Evolutionary conservation across 2,329 filamentous ascomycete species (phyloP), one percentile per base, ranked within the genome.

Genomic region (Zopfia rhizophila): DNA sequence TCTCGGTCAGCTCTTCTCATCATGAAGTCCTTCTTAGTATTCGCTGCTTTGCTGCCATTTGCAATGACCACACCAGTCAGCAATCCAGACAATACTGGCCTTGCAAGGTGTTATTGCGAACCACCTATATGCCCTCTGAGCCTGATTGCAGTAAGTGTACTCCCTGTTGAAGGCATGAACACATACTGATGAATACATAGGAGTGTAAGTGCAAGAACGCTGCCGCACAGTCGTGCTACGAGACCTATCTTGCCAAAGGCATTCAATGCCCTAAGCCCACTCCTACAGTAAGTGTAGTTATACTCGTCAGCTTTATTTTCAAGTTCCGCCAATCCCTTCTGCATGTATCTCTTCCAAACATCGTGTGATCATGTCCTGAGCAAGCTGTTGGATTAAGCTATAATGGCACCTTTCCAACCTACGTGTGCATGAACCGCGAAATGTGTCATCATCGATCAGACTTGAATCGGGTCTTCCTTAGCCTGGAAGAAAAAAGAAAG

Each of bases 191-290:
- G 12, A 38, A 14, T 17, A 38, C 13, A 12, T 21, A 58, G 58
- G 53, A 56, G 21, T 61, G 58, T 29, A 46, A 48, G 31, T 61
- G 55, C 45, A 55, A 57, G 38, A 55, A 57, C 29, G 37, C 38
- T 3, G 55, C 56, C 8, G 55, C 53, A 3, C 24, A 51, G 29
- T 22, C 32, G 16, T 61, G 58, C 38, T 61, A 55, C 30, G 29
- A 57, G 30, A 12, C 30, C 2, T 43, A 36, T 10, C 16, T 44
- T 7, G 36, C 45, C 4, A 14, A 51, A 24, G 54, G 48, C 5
- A 39, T 50, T 23, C 10, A 36, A 3, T 57, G 54, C 33, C 25
- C 48, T 17, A 44, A 41, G 21, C 54, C 54, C 6, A 41, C 30
- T n/a, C 48, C 42, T 2, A 28, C 25, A 14, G 48, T 55, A 10